These are phyloP conservation scores for Russula earlei DNA, from an alignment of 768 basidiomycete genomes.

Conservation along the genomic window DNA sequence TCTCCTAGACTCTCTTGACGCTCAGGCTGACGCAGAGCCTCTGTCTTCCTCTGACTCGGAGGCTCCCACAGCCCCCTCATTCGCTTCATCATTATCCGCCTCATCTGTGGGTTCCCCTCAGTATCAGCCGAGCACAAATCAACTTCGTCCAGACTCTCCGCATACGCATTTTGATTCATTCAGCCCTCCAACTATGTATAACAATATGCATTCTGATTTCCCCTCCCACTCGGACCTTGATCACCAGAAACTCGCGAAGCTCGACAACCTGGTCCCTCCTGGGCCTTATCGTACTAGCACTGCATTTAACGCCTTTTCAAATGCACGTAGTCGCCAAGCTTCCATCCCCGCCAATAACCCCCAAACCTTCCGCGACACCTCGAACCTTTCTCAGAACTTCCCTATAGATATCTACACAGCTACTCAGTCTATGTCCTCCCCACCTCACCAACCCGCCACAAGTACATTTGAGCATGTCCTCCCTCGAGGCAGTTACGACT, in stretches of 20 bases:
- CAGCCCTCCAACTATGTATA: conserved; percentile 28
- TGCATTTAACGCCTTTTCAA: conserved; percentile 20
- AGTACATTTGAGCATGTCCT: conserved; percentile 15
- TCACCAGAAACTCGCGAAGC: conserved; percentile 17
- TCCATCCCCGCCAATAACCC: conserved; percentile 10
- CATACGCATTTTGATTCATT: conserved; percentile 33
- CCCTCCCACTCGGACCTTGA: conserved; percentile 13
- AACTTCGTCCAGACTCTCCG: conserved; percentile 45
- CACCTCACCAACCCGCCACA: conserved; percentile 16
- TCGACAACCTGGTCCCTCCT: conserved; percentile 18
- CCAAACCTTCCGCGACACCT: conserved; percentile 21
- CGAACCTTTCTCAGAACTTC: conserved; percentile 19
- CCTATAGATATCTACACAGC: conserved; percentile 19
- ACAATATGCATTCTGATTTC: conserved; percentile 20
- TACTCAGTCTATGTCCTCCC: conserved; percentile 17
- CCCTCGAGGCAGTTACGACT: conserved; percentile 16
- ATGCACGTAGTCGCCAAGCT: conserved; percentile 17
- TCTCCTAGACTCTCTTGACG: conserved; percentile 73
- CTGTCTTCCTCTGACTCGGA: conserved; percentile 44
- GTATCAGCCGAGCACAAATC: conserved; percentile 44
- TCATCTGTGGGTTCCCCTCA: conserved; percentile 40
- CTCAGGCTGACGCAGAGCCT: conserved; percentile 74
- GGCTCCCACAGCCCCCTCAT: conserved; percentile 31
- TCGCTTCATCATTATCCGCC: conserved; percentile 42
- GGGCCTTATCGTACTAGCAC: conserved; percentile 21